These are phyloP conservation scores for Fusarium sp. DNA, from an alignment of 2,329 filamentous ascomycete genomes.

Conservation along the genomic window DNA sequence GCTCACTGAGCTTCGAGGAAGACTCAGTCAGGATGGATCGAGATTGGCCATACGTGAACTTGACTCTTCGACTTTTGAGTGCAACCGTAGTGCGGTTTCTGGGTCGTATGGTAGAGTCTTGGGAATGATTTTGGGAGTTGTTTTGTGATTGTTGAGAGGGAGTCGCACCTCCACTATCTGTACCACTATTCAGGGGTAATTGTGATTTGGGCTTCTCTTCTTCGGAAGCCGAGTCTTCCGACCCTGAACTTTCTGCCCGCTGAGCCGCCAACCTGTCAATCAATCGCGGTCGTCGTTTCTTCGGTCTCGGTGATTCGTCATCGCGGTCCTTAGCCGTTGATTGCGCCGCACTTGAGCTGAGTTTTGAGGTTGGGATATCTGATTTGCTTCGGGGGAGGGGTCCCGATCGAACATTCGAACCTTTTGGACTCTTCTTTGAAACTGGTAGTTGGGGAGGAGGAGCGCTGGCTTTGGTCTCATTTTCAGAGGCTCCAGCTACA, in stretches of 20 bases:
- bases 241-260: conserved; percentile 49
- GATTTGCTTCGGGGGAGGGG: conserved; percentile 16
- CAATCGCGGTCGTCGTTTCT: conserved; percentile 47
- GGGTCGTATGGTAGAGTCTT: conserved; percentile 36
- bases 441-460: neutral
- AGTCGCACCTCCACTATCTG: conserved; percentile 28
- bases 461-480: neutral
- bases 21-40: conserved; percentile 46
- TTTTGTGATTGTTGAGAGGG: conserved; percentile 35
- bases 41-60: conserved; percentile 51
- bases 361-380: conserved; percentile 6
- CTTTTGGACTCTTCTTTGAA: conserved; percentile 20
- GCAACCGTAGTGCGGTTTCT: conserved; percentile 42
- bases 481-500: neutral
- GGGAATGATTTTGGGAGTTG: conserved; percentile 26
- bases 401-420: neutral
- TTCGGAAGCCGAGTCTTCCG: conserved; percentile 36
- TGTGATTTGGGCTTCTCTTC: conserved; percentile 6
- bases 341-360: neutral
- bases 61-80: conserved; percentile 47
- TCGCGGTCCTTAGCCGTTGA: conserved; percentile 1
- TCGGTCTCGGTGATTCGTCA: conserved; percentile 15
- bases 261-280: conserved; percentile 58
- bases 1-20: conserved; percentile 41
- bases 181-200: conserved; percentile 22